Evolutionary conservation across 495 filamentous ascomycete species (phyloP), one percentile per base, ranked within the genome.

Genomic region (Penicillium steckii): DNA sequence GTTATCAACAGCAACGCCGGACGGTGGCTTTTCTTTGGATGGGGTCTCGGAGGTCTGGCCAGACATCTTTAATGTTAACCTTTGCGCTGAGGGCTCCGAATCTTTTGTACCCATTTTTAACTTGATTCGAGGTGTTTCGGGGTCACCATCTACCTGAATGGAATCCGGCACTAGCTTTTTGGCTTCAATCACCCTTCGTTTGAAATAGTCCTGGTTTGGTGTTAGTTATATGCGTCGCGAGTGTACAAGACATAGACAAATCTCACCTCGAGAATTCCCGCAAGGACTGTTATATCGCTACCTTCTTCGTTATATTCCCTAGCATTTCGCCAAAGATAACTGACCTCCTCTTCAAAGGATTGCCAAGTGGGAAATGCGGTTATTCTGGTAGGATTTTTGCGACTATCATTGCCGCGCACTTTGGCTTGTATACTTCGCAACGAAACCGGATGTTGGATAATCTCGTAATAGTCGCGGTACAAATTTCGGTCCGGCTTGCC

Each of bases 231-330:
- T n/a, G n/a, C n/a, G n/a, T n/a, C n/a, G n/a, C n/a, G n/a, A n/a
- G n/a, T n/a, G n/a, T n/a, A n/a, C n/a, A n/a, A n/a, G 19, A 29
- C 18, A 18, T 9, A 43, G 21, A 15, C 10, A 38, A 19, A 23
- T 42, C 79, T 46, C 73, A 89, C 90, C 80, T 95, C 82, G 10
- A 96, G 78, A 26, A 89, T 79, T 17, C 81, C 81, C 17, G 89
- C 89, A 48, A 91, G 75, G 17, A 77, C 71, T 44, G 79, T 86
- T 32, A 96, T 87, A 13, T 86, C 83, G 59, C 91, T 95, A 3
- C 80, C 88, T 58, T 95, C 91, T 60, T 95, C 91, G 57, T 96
- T 96, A 69, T 91, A 96, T 24, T 84, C 80, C 44, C 85, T 83
- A 4, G 91, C 92, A 70, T 96, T 96, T 30, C 77, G 80, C 88